Conservation (phyloP, 768 basidiomycete genomes). For the Mycena rosella region DNA sequence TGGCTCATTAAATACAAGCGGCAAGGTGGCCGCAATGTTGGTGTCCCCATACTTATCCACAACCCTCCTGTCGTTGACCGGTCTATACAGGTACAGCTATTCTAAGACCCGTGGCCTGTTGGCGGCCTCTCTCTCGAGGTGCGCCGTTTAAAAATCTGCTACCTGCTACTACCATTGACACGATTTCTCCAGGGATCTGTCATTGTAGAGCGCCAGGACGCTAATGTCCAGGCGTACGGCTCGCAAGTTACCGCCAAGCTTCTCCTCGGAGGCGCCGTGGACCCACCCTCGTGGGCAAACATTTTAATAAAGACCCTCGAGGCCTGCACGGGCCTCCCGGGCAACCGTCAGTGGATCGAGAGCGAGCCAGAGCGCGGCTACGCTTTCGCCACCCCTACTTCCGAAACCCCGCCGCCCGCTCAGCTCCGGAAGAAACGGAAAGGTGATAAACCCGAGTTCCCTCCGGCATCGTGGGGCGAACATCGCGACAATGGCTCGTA, state of each 20-base stretch:
- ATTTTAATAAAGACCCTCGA: slow-evolving; percentile 81
- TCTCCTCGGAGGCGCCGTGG: slow-evolving; percentile 83
- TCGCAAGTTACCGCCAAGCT: slow-evolving; percentile 81
- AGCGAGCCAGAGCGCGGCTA: slow-evolving; percentile 61
- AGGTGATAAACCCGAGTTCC: slow-evolving; percentile 59
- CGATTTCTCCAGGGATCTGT: slow-evolving; percentile 70
- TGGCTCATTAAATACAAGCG: slow-evolving; percentile 85
- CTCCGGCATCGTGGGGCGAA: slow-evolving; percentile 74
- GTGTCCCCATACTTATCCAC: slow-evolving; percentile 26
- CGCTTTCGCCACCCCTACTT: slow-evolving; percentile 65
- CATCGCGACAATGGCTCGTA: slow-evolving; percentile 66
- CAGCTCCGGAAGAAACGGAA: slow-evolving; percentile 65
- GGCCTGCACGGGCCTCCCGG: slow-evolving; percentile 77
- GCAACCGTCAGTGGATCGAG: slow-evolving; percentile 74
- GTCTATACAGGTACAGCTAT: slow-evolving; percentile 79
- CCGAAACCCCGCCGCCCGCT: slow-evolving; percentile 50
- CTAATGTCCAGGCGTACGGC: slow-evolving; percentile 86
- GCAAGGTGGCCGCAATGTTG: slow-evolving; percentile 93
- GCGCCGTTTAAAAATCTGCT: too few relatives aligned
- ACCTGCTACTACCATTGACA: not conserved
- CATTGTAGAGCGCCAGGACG: slow-evolving; percentile 94
- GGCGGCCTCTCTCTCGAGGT: slow-evolving; percentile 87
- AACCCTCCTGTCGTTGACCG: slow-evolving; percentile 14
- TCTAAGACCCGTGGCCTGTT: slow-evolving; percentile 92
- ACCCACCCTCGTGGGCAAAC: slow-evolving; percentile 85